Base-by-base conservation (phyloP, 2,329 filamentous ascomycete genomes). In the Aspergillus glaucus region DNA sequence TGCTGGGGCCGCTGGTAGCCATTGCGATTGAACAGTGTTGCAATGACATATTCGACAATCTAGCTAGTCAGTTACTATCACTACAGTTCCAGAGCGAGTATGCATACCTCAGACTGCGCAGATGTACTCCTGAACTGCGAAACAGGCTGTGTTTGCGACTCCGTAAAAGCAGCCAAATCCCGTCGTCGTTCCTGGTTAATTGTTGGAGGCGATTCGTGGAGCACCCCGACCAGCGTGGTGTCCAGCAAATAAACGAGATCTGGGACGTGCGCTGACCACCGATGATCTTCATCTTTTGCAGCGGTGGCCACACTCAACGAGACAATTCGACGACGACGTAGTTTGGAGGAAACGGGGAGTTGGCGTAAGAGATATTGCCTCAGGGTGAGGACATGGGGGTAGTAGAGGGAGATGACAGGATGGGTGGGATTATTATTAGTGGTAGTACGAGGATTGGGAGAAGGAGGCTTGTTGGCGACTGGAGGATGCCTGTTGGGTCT, bases 1-100 rank as follows among this genome's bases (percentile, higher is more conserved):
- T 96, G 88, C 45, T 80, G 79, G 1, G 86, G 84, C 60, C 78
- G 80, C 44, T 74, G 66, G 50, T 68, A 69, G 28, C 75, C 71
- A 14, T 74, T 69, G 56, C 79, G 77, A 10, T 79, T 80, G 66
- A 95, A 95, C 2, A 95, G 73, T 8, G 80, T 76, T 81, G 86
- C 90, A 39, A 96, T 81, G 24, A 80, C 79, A 65, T 87, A 89
- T 61, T 91, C 85, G 40, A 92, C 76, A 57, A 92, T 79, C 86
- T 90, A 52, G 28, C 40, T 26, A 36, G 32, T 21, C 15, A 43
- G 34, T 34, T 17, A 22, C 12, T 24, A 15, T 22, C n/a, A 21
- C 9, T 41, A 14, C 17, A 19, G 7, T 24, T 19, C 9, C 19
- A 12, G 12, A 24, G 19, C 19, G 6, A 9, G 12, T n/a, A 10